Evolutionary conservation across 2,329 filamentous ascomycete species (phyloP).

Genomic region (Ophiocordyceps australis): DNA sequence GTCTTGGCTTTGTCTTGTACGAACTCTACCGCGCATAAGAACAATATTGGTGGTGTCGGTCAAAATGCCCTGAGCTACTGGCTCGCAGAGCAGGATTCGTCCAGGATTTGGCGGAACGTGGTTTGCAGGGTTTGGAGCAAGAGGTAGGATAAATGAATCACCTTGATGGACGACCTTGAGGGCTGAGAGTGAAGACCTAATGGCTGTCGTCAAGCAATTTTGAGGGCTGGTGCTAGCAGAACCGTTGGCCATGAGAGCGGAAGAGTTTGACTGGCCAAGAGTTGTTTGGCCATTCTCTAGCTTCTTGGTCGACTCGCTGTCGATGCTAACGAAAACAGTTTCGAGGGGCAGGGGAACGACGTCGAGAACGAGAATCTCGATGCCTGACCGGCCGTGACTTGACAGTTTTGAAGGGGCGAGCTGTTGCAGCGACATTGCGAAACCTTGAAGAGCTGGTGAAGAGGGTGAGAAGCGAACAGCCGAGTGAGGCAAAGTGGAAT

Average conservation of each 20-base stretch:
- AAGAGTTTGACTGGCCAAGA: conserved; percentile 51
- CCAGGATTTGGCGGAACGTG: conserved; percentile 72
- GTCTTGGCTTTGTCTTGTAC: conserved; percentile 30
- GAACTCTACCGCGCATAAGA: conserved; percentile 45
- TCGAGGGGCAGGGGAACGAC: conserved; percentile 66
- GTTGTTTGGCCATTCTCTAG: conserved; percentile 70
- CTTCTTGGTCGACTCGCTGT: conserved; percentile 61
- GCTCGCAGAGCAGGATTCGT: conserved; percentile 83
- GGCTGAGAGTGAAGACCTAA: conserved; percentile 56
- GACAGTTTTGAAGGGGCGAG: conserved; percentile 59
- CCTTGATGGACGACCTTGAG: conserved; percentile 68
- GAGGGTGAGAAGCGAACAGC: conserved; percentile 64
- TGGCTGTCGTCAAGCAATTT: conserved; percentile 42
- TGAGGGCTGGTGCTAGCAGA: conserved; percentile 22
- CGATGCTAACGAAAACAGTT: conserved; percentile 71
- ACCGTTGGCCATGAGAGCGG: conserved; percentile 17
- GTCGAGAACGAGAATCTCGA: conserved; percentile 72
- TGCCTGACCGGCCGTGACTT: conserved; percentile 53
- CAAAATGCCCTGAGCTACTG: conserved; percentile 74
- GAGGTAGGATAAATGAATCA: conserved; percentile 59
- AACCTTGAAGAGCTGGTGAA: conserved; percentile 59
- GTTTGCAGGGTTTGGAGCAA: conserved; percentile 73
- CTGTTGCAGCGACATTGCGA: conserved; percentile 54
- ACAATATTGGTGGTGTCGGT: conserved; percentile 68
- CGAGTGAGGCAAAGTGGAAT: conserved; percentile 49